A percentile compares a stretch with the other conserved stretches of the same genome.
phyloP scores from a whole-genome alignment of 1,139 yeast genomes.

The Suhomyces bolitotheri region DNA sequence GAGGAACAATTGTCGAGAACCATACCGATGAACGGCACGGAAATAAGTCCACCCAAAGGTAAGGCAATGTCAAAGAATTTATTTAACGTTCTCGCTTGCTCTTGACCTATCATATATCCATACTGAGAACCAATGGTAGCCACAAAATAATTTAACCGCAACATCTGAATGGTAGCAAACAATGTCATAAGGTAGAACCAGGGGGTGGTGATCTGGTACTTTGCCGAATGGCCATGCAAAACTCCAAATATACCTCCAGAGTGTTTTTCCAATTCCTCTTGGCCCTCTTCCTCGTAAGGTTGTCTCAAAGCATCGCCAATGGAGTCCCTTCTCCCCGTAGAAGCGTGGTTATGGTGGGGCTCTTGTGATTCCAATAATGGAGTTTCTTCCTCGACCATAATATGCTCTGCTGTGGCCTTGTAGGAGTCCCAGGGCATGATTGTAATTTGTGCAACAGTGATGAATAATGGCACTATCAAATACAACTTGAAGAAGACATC shows the following conservation, averaged over 20 bases:
- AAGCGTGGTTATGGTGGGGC: conserved; percentile 6
- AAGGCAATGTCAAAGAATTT: conserved; percentile 45
- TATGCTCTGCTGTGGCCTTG: conserved; percentile 32
- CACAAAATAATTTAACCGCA: conserved; percentile 47
- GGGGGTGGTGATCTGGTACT: conserved; percentile 39
- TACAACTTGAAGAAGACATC: conserved; percentile 37
- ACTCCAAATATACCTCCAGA: conserved; percentile 47
- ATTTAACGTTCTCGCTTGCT: conserved; percentile 33
- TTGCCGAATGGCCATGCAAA: conserved; percentile 46
- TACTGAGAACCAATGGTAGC: conserved; percentile 49
- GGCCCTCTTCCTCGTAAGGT: conserved; percentile 45
- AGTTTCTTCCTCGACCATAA: conserved; percentile 22
- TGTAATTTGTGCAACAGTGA: conserved; percentile 39
- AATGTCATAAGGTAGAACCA: conserved; percentile 45
- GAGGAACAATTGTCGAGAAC: conserved; percentile 43
- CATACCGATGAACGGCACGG: conserved; percentile 45
- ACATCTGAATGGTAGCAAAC: conserved; percentile 45
- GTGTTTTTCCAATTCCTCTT: conserved; percentile 32
- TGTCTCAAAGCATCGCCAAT: conserved; percentile 50
- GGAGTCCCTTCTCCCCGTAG: conserved; percentile 37
- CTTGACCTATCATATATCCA: conserved; percentile 37
- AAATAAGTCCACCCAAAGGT: conserved; percentile 46
- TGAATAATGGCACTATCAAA: conserved; percentile 42
- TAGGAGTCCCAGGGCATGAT: conserved; percentile 46
- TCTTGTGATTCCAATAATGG: conserved; percentile 19